These are phyloP conservation scores for Phytophthora tentaculata DNA, from an alignment of 352 stramenopile species.

Conservation along the genomic window DNA sequence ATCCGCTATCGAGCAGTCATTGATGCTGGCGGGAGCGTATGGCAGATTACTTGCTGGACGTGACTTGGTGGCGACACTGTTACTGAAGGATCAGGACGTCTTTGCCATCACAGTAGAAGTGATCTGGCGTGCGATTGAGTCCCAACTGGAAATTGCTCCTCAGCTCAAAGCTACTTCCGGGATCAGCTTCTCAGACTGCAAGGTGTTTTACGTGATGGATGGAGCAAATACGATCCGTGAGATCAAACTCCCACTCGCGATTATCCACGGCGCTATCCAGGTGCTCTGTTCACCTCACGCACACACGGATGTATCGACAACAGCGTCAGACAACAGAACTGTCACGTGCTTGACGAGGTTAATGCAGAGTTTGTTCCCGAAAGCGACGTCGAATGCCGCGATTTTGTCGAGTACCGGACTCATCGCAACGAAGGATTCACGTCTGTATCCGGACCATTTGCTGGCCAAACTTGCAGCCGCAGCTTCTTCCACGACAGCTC, in stretches of 20 bases:
- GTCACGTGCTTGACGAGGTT: slow-evolving; percentile 42
- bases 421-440: slow-evolving; percentile 77
- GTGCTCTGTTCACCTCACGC: slow-evolving; percentile 65
- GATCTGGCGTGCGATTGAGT: slow-evolving; percentile 72
- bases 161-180: slow-evolving; percentile 58
- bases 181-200: slow-evolving; percentile 77
- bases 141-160: slow-evolving; percentile 58
- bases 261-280: slow-evolving; percentile 77
- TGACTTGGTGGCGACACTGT: slow-evolving; percentile 65
- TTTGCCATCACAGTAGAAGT: slow-evolving; percentile 73
- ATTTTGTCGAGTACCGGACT: slow-evolving; percentile 74
- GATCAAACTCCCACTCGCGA: slow-evolving; percentile 72
- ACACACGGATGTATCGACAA: slow-evolving; percentile 20
- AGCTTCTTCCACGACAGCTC: slow-evolving; percentile 40
- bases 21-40: slow-evolving; percentile 70
- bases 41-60: slow-evolving; percentile 69
- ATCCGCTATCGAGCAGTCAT: slow-evolving; percentile 54
- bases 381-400: slow-evolving; percentile 47
- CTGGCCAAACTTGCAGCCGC: slow-evolving; percentile 67
- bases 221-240: slow-evolving; percentile 68
- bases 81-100: slow-evolving; percentile 65
- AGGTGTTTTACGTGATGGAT: slow-evolving; percentile 82
- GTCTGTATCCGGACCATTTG: slow-evolving; percentile 72
- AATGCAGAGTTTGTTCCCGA: slow-evolving; percentile 71
- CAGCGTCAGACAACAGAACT: slow-evolving; percentile 10